phyloP scores from a whole-genome alignment of 169 alveolate genomes.

The Plasmodium inui region DNA sequence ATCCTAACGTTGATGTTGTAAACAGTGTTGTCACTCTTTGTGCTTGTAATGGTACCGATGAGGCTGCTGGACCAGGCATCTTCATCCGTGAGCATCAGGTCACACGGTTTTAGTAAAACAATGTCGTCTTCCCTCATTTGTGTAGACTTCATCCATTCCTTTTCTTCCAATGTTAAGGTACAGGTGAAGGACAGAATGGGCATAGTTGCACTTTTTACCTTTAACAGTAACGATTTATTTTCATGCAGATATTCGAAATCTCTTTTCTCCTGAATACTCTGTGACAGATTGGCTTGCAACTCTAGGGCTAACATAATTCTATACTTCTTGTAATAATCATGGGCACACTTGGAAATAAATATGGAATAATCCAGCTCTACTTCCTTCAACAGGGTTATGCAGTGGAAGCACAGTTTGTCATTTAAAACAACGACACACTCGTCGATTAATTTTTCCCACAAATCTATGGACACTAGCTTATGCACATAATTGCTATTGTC shows the following conservation, averaged over 20 bases:
- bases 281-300: conserved; percentile 67
- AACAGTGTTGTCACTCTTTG: conserved; percentile 49
- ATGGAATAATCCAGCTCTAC: conserved; percentile 70
- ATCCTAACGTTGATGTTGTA: conserved; percentile 65
- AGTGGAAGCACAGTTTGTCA: conserved; percentile 59
- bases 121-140: conserved; percentile 84
- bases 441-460: conserved; percentile 75
- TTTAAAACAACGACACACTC: conserved; percentile 63
- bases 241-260: conserved; percentile 74
- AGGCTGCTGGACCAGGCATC: conserved; percentile 78
- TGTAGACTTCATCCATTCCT: conserved; percentile 75
- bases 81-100: conserved; percentile 38
- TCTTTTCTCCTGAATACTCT: conserved; percentile 74
- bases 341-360: conserved; percentile 74
- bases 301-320: conserved; percentile 75
- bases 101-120: conserved; percentile 79
- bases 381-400: conserved; percentile 39
- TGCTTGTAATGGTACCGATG: conserved; percentile 59
- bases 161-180: conserved; percentile 73
- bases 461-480: conserved; percentile 64
- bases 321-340: conserved; percentile 72
- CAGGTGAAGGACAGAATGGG: conserved; percentile 68
- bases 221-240: conserved; percentile 70
- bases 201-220: conserved; percentile 62
- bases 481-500: conserved; percentile 55